Conservation (phyloP, 2,329 filamentous ascomycete genomes). For the Aureobasidium sp. region DNA sequence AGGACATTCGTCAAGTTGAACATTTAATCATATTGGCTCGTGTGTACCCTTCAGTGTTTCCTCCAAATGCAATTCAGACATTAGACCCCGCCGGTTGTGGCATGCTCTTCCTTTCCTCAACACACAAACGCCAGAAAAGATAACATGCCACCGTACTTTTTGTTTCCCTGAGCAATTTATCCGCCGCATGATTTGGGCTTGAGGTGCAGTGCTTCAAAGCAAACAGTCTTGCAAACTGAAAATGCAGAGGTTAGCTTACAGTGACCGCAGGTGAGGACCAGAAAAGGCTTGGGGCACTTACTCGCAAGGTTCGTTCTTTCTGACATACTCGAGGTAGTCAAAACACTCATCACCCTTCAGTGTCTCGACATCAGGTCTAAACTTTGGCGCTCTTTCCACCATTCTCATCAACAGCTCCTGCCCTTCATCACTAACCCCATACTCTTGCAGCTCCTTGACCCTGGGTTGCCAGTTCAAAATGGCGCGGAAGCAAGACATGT, state of each 20-base stretch:
- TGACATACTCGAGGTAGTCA: constrained; percentile 10
- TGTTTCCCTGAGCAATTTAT: not conserved
- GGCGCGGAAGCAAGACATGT: constrained; percentile 12
- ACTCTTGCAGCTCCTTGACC: not conserved
- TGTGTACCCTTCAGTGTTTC: not conserved
- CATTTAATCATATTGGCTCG: not conserved
- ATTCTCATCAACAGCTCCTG: constrained; percentile 5
- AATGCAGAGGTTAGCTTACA: not conserved
- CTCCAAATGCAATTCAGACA: not conserved
- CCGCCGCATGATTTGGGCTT: not conserved
- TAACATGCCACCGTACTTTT: not conserved
- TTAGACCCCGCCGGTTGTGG: not conserved
- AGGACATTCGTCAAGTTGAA: not conserved
- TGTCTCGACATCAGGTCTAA: not conserved
- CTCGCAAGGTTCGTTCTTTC: constrained; percentile 14
- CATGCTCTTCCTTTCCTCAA: not conserved
- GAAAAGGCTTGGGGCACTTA: not conserved
- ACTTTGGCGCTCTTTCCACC: constrained; percentile 1
- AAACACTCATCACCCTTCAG: constrained; percentile 9
- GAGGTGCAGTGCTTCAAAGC: not conserved
- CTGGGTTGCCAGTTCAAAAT: constrained; percentile 12
- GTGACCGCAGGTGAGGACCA: not conserved
- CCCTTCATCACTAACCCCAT: constrained; percentile 3
- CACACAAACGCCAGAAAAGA: not conserved
- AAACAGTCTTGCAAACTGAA: constrained; percentile 8